A percentile compares a stretch with the other conserved stretches of the same genome.
Evolutionary conservation across 257 asterid genomes (phyloP).

Genomic region (Galeopsis tetrahit): DNA sequence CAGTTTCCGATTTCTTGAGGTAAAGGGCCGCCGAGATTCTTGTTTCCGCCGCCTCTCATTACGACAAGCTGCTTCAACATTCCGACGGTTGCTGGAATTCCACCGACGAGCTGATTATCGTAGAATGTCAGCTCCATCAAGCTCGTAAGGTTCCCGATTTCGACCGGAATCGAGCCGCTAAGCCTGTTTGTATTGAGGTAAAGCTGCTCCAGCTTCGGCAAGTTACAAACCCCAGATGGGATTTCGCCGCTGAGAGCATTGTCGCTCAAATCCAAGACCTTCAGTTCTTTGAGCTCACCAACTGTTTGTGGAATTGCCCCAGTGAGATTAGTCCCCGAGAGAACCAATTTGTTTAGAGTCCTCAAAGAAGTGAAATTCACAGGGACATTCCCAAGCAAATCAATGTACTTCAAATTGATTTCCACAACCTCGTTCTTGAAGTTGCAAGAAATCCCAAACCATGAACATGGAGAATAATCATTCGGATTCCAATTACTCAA

Average conservation of each 20-base stretch:
- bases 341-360: slow-evolving; percentile 48
- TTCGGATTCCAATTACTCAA: slow-evolving; percentile 60
- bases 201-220: slow-evolving; percentile 55
- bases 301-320: slow-evolving; percentile 59
- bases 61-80: slow-evolving; percentile 54
- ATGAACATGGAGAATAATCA: slow-evolving; percentile 43
- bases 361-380: slow-evolving; percentile 48
- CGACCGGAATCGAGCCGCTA: slow-evolving; percentile 55
- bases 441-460: slow-evolving; percentile 60
- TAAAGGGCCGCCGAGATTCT: slow-evolving; percentile 65
- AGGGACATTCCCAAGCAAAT: slow-evolving; percentile 60
- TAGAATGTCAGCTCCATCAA: slow-evolving; percentile 50
- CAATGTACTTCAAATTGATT: slow-evolving; percentile 57
- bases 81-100: slow-evolving; percentile 62
- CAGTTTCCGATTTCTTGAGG: slow-evolving; percentile 75
- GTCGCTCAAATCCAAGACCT: slow-evolving; percentile 62
- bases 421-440: slow-evolving; percentile 53
- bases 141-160: slow-evolving; percentile 56
- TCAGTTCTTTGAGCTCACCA: slow-evolving; percentile 47
- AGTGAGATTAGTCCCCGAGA: slow-evolving; percentile 64
- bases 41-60: slow-evolving; percentile 80
- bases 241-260: slow-evolving; percentile 67
- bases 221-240: slow-evolving; percentile 46
- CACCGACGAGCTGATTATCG: slow-evolving; percentile 69
- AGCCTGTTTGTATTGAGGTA: slow-evolving; percentile 57